Conservation (phyloP, 164 flowering plant genomes). For the Vitis rotundifolia region DNA sequence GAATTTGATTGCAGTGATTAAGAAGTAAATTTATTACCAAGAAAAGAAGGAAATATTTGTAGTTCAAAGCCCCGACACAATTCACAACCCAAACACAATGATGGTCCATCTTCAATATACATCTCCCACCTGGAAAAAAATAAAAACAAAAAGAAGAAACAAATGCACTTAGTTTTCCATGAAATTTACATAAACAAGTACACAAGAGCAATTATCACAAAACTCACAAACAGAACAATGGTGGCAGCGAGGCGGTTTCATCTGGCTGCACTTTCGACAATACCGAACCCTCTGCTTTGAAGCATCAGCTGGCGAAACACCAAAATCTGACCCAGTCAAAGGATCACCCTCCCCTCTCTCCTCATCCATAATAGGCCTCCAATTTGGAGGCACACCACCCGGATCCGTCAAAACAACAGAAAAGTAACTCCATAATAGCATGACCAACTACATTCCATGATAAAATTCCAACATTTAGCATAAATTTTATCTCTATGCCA, state of each 20-base stretch:
- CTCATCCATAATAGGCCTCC: constrained; percentile 84
- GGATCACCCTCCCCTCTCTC: constrained; percentile 86
- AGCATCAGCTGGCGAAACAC: constrained; percentile 32
- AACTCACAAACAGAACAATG: constrained; percentile 98
- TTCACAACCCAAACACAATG: constrained; percentile 99
- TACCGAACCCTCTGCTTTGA: constrained; percentile 52
- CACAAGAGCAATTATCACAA: background rate
- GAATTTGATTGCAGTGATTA: background rate
- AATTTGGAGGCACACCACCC: constrained; percentile 86
- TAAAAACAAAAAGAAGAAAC: background rate
- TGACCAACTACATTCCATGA: constrained; percentile 63
- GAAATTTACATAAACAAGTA: background rate
- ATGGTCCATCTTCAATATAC: constrained; percentile 98
- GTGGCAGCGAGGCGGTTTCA: constrained; percentile 98
- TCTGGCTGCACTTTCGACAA: constrained; percentile 91
- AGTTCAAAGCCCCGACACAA: constrained; percentile 96
- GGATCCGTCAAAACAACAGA: constrained; percentile 96
- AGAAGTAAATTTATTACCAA: constrained; percentile 49
- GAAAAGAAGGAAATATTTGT: constrained; percentile 95
- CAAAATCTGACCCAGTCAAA: constrained; percentile 56
- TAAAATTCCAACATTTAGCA: background rate
- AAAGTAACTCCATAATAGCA: constrained; percentile 97
- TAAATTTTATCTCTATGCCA: background rate
- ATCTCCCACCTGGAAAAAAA: constrained; percentile 83
- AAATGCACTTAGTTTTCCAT: background rate